Conservation (phyloP, 2,329 filamentous ascomycete species). For the Arthroderma sp. region DNA sequence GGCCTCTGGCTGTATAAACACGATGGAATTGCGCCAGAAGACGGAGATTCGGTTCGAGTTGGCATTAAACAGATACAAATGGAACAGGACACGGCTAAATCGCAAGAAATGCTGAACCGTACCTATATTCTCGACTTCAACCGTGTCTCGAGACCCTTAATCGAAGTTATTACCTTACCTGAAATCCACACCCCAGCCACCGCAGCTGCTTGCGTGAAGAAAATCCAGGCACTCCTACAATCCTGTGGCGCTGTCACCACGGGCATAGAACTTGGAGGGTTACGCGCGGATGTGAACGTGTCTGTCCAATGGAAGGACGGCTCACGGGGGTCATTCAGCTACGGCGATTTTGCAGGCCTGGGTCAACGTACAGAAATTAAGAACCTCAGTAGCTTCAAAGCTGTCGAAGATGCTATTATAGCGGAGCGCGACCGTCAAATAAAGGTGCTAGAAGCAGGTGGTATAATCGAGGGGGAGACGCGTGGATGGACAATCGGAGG, state of each 20-base stretch:
- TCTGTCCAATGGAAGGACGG: conserved; percentile 55
- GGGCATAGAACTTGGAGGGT: conserved; percentile 84
- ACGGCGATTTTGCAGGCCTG: conserved; percentile 48
- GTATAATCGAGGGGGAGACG: conserved; percentile 69
- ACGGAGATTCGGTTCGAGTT: conserved; percentile 56
- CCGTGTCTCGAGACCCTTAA: conserved; percentile 74
- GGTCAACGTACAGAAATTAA: conserved; percentile 95
- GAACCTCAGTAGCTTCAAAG: conserved; percentile 87
- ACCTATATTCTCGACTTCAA: conserved; percentile 84
- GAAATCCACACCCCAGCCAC: conserved; percentile 77
- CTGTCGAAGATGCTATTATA: conserved; percentile 85
- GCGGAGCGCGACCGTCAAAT: conserved; percentile 88
- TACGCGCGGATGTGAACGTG: conserved; percentile 91
- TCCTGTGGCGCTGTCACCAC: conserved; percentile 73
- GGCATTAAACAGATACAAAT: conserved; percentile 91
- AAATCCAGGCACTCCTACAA: conserved; percentile 69
- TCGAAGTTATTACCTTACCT: conserved; percentile 89
- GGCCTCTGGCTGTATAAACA: conserved; percentile 54
- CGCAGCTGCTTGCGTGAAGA: conserved; percentile 76
- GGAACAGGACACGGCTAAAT: conserved; percentile 97
- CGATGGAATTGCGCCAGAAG: conserved; percentile 66
- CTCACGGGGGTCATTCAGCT: conserved; percentile 31
- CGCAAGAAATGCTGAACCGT: conserved; percentile 59
- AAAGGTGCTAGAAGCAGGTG: conserved; percentile 59
- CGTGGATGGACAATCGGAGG: conserved; percentile 82